Percentiles rank a stretch among this genome's conserved stretches.
These are phyloP conservation scores for Aureobasidium subglaciale DNA, from an alignment of 2,329 filamentous ascomycete species.

Conservation along the genomic window DNA sequence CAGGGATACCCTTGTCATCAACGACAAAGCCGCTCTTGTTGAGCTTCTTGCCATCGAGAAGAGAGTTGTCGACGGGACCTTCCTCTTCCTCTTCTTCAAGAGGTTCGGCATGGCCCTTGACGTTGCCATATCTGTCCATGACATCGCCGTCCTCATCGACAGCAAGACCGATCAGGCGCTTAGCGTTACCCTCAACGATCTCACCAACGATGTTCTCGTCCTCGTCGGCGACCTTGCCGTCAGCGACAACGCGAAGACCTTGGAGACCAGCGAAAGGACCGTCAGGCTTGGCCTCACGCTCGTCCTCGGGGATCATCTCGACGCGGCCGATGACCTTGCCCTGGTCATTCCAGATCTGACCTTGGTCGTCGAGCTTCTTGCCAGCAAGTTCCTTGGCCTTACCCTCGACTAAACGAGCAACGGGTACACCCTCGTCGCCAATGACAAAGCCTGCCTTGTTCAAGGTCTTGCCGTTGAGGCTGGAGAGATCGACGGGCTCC, in stretches of 20 bases:
- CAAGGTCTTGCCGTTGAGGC: conserved; percentile 39
- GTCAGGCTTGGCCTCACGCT: conserved; percentile 47
- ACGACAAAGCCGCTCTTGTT: conserved; percentile 47
- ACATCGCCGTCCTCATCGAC: conserved; percentile 59
- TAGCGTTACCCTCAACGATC: conserved; percentile 52
- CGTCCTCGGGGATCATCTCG: conserved; percentile 60
- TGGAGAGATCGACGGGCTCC: conserved; percentile 37
- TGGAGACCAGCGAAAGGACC: conserved; percentile 45
- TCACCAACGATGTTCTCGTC: conserved; percentile 46
- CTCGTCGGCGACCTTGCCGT: conserved; percentile 44
- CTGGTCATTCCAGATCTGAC: conserved; percentile 65
- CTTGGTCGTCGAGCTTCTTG: conserved; percentile 64
- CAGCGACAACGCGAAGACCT: conserved; percentile 41
- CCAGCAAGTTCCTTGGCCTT: conserved; percentile 57
- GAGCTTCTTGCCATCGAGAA: conserved; percentile 40
- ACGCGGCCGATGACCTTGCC: conserved; percentile 62
- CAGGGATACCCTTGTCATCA: conserved; percentile 41
- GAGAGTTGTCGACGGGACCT: conserved; percentile 38
- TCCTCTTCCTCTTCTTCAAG: conserved; percentile 40
- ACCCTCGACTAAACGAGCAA: conserved; percentile 61
- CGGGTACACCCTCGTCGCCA: conserved; percentile 42
- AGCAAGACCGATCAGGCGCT: conserved; percentile 51
- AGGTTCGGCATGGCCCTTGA: conserved; percentile 54
- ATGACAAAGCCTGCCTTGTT: conserved; percentile 47
- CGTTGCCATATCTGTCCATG: conserved; percentile 54